Conservation (phyloP, 2,329 filamentous ascomycete genomes). For the Macrophomina pseudophaseolina region DNA sequence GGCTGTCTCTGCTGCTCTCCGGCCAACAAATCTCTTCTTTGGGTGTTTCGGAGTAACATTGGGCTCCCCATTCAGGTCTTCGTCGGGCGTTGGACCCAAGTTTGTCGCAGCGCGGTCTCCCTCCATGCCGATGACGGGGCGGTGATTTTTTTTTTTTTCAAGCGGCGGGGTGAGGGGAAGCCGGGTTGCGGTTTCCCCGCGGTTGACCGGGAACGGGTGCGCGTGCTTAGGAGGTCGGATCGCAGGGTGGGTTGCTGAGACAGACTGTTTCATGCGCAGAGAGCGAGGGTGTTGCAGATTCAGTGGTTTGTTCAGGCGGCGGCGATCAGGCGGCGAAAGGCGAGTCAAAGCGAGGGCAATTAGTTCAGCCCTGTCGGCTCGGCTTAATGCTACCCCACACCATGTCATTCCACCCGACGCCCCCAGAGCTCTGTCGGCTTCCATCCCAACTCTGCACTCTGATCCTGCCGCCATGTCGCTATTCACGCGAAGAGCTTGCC, state of each 20-base stretch:
- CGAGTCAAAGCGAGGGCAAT: constrained; percentile 22
- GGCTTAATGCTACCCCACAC: constrained; percentile 27
- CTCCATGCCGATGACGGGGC: constrained; percentile 63
- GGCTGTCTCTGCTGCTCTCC: constrained; percentile 70
- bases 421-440: constrained; percentile 16
- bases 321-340: constrained; percentile 16
- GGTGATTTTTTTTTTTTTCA: constrained; percentile 22
- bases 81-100: constrained; percentile 68
- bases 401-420: constrained; percentile 18
- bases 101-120: constrained; percentile 74
- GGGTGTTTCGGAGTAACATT: constrained; percentile 67
- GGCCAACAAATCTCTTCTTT: constrained; percentile 89
- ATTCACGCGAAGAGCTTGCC: neutral
- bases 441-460: neutral
- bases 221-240: neutral
- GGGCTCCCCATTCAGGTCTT: constrained; percentile 62
- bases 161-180: neutral
- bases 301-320: constrained; percentile 4
- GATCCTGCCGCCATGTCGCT: constrained; percentile 6
- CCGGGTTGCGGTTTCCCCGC: neutral
- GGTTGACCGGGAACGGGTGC: neutral
- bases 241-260: neutral
- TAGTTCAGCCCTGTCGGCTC: constrained; percentile 25
- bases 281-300: neutral
- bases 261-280: neutral